Evolutionary conservation across 768 basidiomycete species (phyloP).

Genomic region (Lactifluus rugatus): DNA sequence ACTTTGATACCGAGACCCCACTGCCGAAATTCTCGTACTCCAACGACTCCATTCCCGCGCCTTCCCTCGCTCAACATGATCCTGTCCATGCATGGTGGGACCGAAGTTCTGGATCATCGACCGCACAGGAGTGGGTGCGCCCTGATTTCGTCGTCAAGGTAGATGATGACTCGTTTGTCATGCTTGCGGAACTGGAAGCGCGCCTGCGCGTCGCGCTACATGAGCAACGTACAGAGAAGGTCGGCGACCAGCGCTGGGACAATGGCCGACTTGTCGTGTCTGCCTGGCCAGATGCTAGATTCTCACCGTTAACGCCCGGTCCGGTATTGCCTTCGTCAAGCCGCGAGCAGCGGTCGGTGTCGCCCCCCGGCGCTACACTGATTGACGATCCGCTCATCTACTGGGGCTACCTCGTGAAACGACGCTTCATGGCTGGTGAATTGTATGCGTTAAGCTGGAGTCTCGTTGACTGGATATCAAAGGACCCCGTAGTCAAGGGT

Average conservation of each 20-base stretch:
- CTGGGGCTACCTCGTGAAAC: conserved; percentile 87
- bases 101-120: conserved; percentile 31
- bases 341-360: neutral
- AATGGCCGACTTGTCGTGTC: neutral
- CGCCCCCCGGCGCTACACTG: conserved; percentile 11
- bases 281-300: neutral
- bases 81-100: conserved; percentile 49
- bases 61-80: conserved; percentile 63
- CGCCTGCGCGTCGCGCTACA: conserved; percentile 73
- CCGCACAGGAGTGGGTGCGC: conserved; percentile 58
- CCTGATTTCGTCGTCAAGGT: conserved; percentile 92
- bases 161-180: conserved; percentile 92
- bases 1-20: conserved; percentile 35
- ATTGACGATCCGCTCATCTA: conserved; percentile 63
- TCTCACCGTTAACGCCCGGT: neutral
- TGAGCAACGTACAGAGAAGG: conserved; percentile 5
- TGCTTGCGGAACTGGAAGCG: conserved; percentile 91
- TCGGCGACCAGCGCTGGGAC: neutral
- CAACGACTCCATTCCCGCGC: conserved; percentile 44
- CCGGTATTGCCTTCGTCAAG: neutral
- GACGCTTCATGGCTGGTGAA: conserved; percentile 93
- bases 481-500: conserved; percentile 54
- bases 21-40: conserved; percentile 58
- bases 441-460: conserved; percentile 85
- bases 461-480: conserved; percentile 80